Base-by-base conservation (phyloP, 257 asterid species). In the Rauvolfia tetraphylla region DNA sequence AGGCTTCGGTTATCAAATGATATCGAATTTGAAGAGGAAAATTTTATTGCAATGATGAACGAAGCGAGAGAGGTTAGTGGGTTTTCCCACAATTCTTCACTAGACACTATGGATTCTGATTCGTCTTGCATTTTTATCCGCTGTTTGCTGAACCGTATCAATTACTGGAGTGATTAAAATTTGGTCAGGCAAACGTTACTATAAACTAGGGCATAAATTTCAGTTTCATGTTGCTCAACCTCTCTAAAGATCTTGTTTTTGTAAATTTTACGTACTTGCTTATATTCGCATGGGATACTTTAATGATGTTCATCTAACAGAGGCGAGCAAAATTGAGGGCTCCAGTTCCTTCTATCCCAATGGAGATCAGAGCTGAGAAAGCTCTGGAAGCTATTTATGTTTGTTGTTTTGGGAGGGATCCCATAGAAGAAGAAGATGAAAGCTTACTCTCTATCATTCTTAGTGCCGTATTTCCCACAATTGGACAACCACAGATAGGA, bases 21-120 rank as follows among this genome's bases (percentile, higher is more conserved):
- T 71, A 91, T 95, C 38, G 99, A 95, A 76, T 91, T 95, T 56
- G 99, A 95, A 79, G 99, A 95, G 83, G 89, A 95, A 80, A 91
- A 72, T 75, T 95, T 93, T 82, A 76, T 95, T 36, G 96, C 93
- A 1, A 83, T 86, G 93, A 86, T 95, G 96, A 93, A 85, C 11
- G 93, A 91, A 82, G 91, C 99, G 41, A 93, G 84, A 88, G 93
- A 93, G 97, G 99, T 90, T 72, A 48, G 89, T 84, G 25, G 6
- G 70, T 17, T 65, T 17, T 20, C 25, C 17, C 49, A 3, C 18
- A 65, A 36, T 34, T 34, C 48, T 46, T 48, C 18, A 49, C 8
- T 14, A 7, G 49, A 36, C 44, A 41, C 44, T 41, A 3, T 41
- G 44, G 44, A 41, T 41, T 41, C 44, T 38, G 38, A 8, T n/a